These are phyloP conservation scores for Plasmodium gallinaceum DNA, from an alignment of 169 alveolate species.

Conservation along the genomic window DNA sequence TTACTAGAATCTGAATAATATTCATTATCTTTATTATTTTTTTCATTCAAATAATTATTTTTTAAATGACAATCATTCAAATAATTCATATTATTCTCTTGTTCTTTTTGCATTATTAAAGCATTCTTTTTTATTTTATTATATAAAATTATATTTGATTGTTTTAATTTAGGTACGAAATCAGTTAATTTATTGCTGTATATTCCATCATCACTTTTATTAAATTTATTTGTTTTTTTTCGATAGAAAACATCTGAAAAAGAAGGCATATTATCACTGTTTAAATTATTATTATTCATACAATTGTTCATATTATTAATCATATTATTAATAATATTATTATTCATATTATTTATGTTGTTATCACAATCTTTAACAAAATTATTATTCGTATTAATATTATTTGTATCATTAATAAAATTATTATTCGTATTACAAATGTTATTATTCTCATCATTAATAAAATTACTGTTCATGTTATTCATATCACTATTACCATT, in stretches of 20 bases:
- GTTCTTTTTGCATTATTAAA: not conserved
- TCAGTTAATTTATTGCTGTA: not conserved
- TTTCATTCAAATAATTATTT: not conserved
- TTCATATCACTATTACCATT: not conserved
- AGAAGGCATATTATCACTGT: not conserved
- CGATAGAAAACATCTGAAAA: not conserved
- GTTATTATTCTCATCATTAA: not conserved
- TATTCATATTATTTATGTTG: not conserved
- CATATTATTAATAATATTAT: not conserved
- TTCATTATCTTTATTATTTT: not conserved
- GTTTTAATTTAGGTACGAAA: constrained; percentile 9
- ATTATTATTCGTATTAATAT: not conserved
- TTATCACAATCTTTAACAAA: not conserved
- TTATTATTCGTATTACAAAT: not conserved
- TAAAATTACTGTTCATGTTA: not conserved
- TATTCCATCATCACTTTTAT: constrained; percentile 12
- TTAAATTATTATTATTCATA: not conserved
- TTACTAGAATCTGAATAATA: constrained; percentile 30
- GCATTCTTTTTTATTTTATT: constrained; percentile 19
- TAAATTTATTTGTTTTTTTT: not conserved
- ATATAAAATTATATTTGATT: constrained; percentile 12
- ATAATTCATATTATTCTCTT: not conserved
- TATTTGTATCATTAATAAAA: not conserved
- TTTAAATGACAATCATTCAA: not conserved
- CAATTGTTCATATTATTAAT: not conserved